These are phyloP conservation scores for Pholiota molesta DNA, from an alignment of 768 basidiomycete genomes.

Conservation along the genomic window DNA sequence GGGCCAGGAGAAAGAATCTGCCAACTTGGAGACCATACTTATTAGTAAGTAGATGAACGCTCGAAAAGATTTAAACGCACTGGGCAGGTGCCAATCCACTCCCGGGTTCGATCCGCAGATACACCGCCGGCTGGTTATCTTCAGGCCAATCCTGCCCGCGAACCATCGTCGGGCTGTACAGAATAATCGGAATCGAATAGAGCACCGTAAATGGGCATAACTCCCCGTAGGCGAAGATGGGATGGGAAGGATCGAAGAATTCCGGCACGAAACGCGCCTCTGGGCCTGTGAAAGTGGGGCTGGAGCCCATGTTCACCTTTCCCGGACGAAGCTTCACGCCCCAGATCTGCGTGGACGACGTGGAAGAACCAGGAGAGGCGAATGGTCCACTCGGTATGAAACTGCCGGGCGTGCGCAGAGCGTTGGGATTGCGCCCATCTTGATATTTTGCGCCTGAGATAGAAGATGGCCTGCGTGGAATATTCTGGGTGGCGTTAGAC, in stretches of 20 bases:
- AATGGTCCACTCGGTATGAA: too few species aligned
- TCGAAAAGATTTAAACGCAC: too few species aligned
- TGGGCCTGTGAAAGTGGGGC: not conserved
- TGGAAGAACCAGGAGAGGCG: not conserved
- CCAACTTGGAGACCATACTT: slow-evolving; percentile 1
- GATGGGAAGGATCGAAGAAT: not conserved
- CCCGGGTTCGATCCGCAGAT: not conserved
- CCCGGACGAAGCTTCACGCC: not conserved
- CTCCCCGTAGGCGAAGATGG: not conserved
- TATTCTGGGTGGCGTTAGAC: not conserved
- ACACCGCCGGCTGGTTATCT: not conserved
- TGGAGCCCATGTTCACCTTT: not conserved
- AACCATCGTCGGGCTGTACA: not conserved
- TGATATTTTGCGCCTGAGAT: not conserved
- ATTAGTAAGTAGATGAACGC: too few species aligned
- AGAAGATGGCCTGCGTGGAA: not conserved
- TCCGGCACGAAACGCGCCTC: not conserved
- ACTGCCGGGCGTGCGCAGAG: too few species aligned
- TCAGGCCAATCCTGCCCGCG: not conserved
- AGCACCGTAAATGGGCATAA: slow-evolving; percentile 3
- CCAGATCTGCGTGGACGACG: not conserved
- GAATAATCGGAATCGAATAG: not conserved
- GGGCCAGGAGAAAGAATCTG: not conserved
- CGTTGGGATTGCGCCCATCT: not conserved
- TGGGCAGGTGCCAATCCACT: not conserved